These are phyloP conservation scores for Glycine soja DNA, from an alignment of 306 rosid species.

Conservation along the genomic window DNA sequence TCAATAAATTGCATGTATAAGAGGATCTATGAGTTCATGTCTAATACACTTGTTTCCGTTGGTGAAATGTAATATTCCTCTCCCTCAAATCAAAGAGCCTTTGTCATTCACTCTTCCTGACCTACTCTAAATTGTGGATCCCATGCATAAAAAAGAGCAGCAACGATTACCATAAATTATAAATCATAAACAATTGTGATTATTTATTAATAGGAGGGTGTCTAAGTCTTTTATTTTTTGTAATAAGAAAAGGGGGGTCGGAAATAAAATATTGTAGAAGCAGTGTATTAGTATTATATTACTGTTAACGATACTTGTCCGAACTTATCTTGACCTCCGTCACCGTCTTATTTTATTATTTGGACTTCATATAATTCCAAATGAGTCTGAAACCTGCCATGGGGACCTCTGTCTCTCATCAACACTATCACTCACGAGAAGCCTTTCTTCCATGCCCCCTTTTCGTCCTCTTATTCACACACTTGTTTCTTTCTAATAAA, in stretches of 20 bases:
- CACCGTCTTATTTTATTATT: background rate
- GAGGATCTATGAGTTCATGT: conserved; percentile 24
- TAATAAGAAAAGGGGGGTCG: background rate
- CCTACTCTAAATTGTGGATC: background rate
- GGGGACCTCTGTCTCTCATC: conserved; percentile 48
- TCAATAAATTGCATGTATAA: background rate
- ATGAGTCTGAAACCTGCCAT: conserved; percentile 36
- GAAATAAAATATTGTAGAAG: conserved; percentile 2
- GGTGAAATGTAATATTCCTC: conserved; percentile 32
- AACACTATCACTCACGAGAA: conserved; percentile 49
- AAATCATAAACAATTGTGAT: too few relatives aligned
- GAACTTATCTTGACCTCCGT: conserved; percentile 2
- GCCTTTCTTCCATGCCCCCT: conserved; percentile 12
- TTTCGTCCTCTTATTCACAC: conserved; percentile 14
- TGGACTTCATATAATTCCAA: conserved; percentile 37
- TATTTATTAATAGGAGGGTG: too few relatives aligned
- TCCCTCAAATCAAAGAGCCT: too few relatives aligned
- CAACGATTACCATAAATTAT: too few relatives aligned
- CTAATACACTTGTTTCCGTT: background rate
- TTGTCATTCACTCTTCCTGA: too few relatives aligned
- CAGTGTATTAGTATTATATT: background rate
- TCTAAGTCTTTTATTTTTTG: background rate
- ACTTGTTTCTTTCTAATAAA: conserved; percentile 7
- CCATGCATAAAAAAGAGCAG: too few relatives aligned
- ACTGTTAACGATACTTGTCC: background rate